Evolutionary conservation across 2,329 filamentous ascomycete species (phyloP), one percentile per base, ranked within the genome.

Genomic region (Ascochyta lentis): DNA sequence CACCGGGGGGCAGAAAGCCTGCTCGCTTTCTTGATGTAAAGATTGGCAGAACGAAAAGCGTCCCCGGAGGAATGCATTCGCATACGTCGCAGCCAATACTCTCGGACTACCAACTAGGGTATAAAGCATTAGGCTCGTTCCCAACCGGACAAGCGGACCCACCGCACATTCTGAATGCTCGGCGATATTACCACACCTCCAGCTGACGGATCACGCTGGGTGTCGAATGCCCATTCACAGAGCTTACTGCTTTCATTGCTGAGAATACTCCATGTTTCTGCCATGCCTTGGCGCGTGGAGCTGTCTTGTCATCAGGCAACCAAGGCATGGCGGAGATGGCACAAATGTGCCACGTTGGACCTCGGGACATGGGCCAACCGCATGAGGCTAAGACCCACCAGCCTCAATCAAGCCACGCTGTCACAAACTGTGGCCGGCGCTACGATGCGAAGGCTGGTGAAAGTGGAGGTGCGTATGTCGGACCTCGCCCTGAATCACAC

Each of bases 341-440:
- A 56, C 43, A 38, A 40, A 43, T 55, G 58, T 61, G 48, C 43
- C 45, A 65, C 48, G 43, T 60, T 54, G 38, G 46, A 52, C 38
- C 41, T 54, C 56, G 53, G 61, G 13, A 42, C 12, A 27, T 29
- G 29, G 42, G 54, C 53, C 57, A 60, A 60, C 56, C 49, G 56
- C 26, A 61, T 59, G 31, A 58, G 48, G 61, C 41, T 56, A 63
- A 66, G 66, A 57, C 58, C 55, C 67, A 67, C 64, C 64, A 69
- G 65, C 66, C 65, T 60, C 66, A 67, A 62, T 63, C 58, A 63
- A 68, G 66, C 65, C 66, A 67, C 63, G 66, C 66, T 65, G 65
- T 57, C 54, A 57, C 54, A 43, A 56, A 52, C 27, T 51, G 53
- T 56, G 53, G 47, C 43, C 48, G 53, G 47, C 53, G 53, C 53